These are phyloP conservation scores for Microbotryum intermedium DNA, from an alignment of 1,284 basidiomycete genomes.

Conservation along the genomic window DNA sequence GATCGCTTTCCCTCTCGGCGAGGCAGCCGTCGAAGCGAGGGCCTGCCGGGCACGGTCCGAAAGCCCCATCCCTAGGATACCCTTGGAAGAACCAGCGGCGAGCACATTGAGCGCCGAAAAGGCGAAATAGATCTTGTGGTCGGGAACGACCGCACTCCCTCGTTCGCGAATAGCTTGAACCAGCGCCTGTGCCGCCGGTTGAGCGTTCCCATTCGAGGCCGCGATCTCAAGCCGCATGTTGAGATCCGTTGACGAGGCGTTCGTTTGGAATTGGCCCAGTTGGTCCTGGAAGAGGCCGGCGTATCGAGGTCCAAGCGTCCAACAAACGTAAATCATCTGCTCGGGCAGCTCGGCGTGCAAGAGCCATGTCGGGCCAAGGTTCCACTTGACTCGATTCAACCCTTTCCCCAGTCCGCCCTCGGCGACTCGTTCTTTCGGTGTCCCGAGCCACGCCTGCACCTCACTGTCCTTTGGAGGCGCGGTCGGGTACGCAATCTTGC, in stretches of 20 bases:
- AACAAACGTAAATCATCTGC: constrained; percentile 14
- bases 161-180: constrained; percentile 26
- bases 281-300: constrained; percentile 58
- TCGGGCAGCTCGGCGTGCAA: constrained; percentile 15
- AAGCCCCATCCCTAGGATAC: not conserved
- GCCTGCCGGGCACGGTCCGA: not conserved
- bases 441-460: constrained; percentile 15
- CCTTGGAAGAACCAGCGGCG: not conserved
- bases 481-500: constrained; percentile 4
- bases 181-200: constrained; percentile 19
- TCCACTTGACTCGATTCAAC: constrained; percentile 6
- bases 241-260: constrained; percentile 6
- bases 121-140: constrained; percentile 27
- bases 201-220: not conserved
- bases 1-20: constrained; percentile 12
- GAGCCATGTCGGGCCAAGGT: constrained; percentile 14
- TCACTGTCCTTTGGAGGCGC: constrained; percentile 10
- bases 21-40: not conserved
- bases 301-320: constrained; percentile 58
- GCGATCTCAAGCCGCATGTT: constrained; percentile 11
- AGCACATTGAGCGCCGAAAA: constrained; percentile 23
- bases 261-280: constrained; percentile 53
- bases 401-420: not conserved
- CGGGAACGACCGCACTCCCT: constrained; percentile 23
- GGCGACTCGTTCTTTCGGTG: constrained; percentile 3